phyloP scores from a whole-genome alignment of 345 rosid genomes.

The Kandelia obovata region DNA sequence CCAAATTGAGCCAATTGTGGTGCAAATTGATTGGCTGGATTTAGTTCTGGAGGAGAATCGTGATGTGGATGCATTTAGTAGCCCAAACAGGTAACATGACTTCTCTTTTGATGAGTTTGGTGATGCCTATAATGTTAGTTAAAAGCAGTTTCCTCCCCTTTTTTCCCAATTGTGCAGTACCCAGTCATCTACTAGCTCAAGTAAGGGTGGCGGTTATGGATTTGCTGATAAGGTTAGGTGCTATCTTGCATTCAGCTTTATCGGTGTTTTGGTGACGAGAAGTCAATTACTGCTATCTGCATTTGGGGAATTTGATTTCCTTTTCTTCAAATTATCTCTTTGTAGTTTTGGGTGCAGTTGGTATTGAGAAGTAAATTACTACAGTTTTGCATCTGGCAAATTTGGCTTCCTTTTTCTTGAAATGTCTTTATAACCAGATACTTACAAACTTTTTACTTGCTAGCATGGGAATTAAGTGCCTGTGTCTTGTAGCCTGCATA shows the following conservation, averaged over 20 bases:
- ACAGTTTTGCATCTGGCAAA: too few relatives aligned
- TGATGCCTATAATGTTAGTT: background rate
- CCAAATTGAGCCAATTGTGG: conserved; percentile 81
- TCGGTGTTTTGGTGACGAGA: background rate
- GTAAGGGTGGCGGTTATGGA: conserved; percentile 85
- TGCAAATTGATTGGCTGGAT: conserved; percentile 91
- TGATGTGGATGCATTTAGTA: conserved; percentile 55
- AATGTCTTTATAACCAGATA: too few relatives aligned
- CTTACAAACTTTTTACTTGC: too few relatives aligned
- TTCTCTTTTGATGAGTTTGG: conserved; percentile 2
- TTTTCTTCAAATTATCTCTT: background rate
- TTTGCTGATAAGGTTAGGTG: conserved; percentile 92
- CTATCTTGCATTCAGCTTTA: conserved; percentile 10
- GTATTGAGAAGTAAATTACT: too few relatives aligned
- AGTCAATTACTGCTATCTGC: background rate
- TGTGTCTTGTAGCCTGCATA: too few relatives aligned
- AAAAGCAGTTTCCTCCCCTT: background rate
- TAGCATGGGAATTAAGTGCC: too few relatives aligned
- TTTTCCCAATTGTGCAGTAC: conserved; percentile 38
- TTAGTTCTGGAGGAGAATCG: conserved; percentile 93
- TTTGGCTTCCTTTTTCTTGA: too few relatives aligned
- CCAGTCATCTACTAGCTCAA: conserved; percentile 56
- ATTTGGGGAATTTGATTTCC: background rate
- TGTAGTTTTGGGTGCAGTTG: too few relatives aligned
- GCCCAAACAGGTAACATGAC: conserved; percentile 52